Percentiles rank a stretch among this genome's conserved stretches.
phyloP scores from a whole-genome alignment of 345 rosid species.

The Raphanus sativus region DNA sequence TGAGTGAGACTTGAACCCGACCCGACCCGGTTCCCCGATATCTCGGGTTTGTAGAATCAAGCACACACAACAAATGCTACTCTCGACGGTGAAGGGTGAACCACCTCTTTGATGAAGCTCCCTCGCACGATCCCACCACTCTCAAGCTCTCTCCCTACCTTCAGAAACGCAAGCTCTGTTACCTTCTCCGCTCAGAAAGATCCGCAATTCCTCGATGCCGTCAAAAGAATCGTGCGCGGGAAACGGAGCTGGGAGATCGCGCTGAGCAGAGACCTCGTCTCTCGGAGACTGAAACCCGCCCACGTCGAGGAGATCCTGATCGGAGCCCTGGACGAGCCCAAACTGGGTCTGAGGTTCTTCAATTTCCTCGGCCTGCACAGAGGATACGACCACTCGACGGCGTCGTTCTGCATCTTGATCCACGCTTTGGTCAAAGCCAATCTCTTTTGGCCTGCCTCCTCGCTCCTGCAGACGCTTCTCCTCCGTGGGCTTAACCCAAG shows the following conservation, averaged over 20 bases:
- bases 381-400: constrained; percentile 61
- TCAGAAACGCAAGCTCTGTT: constrained; percentile 33
- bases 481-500: constrained; percentile 40
- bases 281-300: constrained; percentile 41
- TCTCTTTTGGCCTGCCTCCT: constrained; percentile 88
- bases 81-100: constrained; percentile 4
- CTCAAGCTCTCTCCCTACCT: constrained; percentile 4
- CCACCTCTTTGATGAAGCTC: constrained; percentile 46
- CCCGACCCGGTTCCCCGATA: constrained; percentile 17
- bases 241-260: constrained; percentile 71
- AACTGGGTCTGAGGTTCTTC: constrained; percentile 77
- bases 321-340: constrained; percentile 64
- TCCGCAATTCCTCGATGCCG: constrained; percentile 44
- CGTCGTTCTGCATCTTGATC: constrained; percentile 76
- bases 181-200: constrained; percentile 37
- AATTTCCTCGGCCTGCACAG: constrained; percentile 86
- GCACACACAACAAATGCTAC: constrained; percentile 10
- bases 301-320: constrained; percentile 69
- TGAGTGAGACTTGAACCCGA: neutral
- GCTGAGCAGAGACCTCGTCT: constrained; percentile 45
- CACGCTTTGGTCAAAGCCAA: constrained; percentile 58
- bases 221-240: constrained; percentile 59
- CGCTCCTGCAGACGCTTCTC: constrained; percentile 66
- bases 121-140: constrained; percentile 26
- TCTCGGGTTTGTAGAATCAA: constrained; percentile 23